Base-by-base conservation (phyloP, 805 yeast genomes). In the Candida morakotiae region DNA sequence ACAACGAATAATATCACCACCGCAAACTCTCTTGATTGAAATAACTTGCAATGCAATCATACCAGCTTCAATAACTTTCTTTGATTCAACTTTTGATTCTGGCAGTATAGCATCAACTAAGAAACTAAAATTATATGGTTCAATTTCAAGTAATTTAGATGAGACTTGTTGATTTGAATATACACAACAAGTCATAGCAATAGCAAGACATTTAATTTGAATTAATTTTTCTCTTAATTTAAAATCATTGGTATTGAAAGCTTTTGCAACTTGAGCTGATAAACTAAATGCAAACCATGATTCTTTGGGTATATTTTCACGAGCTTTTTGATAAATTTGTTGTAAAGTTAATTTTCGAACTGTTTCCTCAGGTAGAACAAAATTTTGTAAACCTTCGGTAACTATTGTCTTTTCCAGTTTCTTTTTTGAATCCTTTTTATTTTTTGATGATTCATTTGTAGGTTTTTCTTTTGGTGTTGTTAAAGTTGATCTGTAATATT, bases 81-180 rank as follows among this genome's bases (percentile, higher is more conserved):
- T 51, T 1, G 87, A 73, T 7, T 83, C 71, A 3, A 56, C 47
- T n/a, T 44, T 34, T 37, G 74, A 68, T 33, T 81, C 88, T 1
- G 88, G 81, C 30, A 80, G 77, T n/a, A 86, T 69, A 38, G 88
- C 64, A 32, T 81, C 93, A 24, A 84, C 81, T 43, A 87, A 58
- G 43, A 80, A 78, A 37, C 77, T 76, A 51, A 87, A 68, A 11
- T 85, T 63, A 43, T 80, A 76, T 6, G 94, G 71, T 50, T 86
- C 89, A 2, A 79, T 66, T 42, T 83, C 88, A 48, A 85, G 79
- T 9, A 88, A 64, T 37, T 77, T 69, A 9, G 87, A 71, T 5
- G 83, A 77, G 16, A 84, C 73, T 38, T 69, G 76, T 31, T 76
- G 75, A 34, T 80, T 79, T 5, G 70, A 63, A 43, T 73, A 74